phyloP scores from a whole-genome alignment of 305 asterid species.

The Lippia alba region DNA sequence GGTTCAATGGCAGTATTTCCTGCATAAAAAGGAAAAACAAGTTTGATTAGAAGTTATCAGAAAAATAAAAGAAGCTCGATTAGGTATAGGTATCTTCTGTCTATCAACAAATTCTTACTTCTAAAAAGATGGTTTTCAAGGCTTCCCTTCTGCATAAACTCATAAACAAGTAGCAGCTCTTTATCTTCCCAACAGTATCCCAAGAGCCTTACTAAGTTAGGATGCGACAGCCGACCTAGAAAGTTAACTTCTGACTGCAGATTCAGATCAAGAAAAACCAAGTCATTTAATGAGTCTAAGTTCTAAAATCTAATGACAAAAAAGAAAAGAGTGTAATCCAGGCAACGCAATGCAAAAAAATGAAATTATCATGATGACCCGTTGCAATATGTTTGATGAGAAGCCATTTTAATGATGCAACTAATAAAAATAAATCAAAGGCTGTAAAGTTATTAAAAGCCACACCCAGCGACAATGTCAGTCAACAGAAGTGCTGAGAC shows the following conservation, averaged over 20 bases:
- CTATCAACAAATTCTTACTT: conserved; percentile 54
- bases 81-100: conserved; percentile 10
- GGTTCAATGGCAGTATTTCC: conserved; percentile 64
- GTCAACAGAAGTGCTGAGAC: background rate
- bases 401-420: background rate
- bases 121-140: conserved; percentile 92
- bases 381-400: background rate
- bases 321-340: background rate
- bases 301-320: background rate
- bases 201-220: conserved; percentile 87
- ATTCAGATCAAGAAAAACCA: conserved; percentile 34
- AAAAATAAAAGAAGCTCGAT: background rate
- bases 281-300: conserved; percentile 5
- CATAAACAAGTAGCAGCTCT: conserved; percentile 85
- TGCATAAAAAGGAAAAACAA: conserved; percentile 42
- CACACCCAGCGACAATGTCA: background rate
- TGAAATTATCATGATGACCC: background rate
- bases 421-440: conserved; percentile 1
- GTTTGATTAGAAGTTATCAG: too few species aligned
- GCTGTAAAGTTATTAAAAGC: background rate
- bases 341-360: background rate
- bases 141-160: conserved; percentile 89
- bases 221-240: conserved; percentile 86
- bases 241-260: conserved; percentile 92
- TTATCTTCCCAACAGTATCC: conserved; percentile 90